These are phyloP conservation scores for Fusarium poae DNA, from an alignment of 2,329 filamentous ascomycete genomes.

Conservation along the genomic window DNA sequence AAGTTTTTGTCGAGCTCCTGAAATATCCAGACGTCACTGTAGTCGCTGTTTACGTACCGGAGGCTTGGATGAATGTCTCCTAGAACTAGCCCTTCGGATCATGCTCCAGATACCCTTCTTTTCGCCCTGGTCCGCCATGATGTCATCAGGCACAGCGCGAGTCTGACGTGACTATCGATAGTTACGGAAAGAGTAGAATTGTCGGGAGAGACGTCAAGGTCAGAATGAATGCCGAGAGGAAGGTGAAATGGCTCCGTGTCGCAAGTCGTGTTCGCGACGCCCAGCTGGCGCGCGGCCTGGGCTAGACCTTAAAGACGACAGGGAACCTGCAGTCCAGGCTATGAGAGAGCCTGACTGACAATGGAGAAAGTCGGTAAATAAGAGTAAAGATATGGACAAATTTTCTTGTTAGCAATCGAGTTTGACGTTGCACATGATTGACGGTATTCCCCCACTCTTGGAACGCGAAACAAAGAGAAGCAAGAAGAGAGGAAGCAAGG, in stretches of 20 bases:
- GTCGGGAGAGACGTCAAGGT: conserved; percentile 12
- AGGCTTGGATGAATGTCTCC: conserved; percentile 39
- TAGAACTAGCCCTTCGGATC: conserved; percentile 62
- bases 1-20: neutral
- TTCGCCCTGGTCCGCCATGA: conserved; percentile 53
- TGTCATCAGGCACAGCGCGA: conserved; percentile 40
- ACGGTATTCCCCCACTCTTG: conserved; percentile 14
- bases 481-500: neutral
- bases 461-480: conserved; percentile 5
- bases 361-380: conserved; percentile 10
- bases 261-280: conserved; percentile 36
- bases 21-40: conserved; percentile 1
- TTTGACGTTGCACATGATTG: conserved; percentile 40
- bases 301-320: conserved; percentile 25
- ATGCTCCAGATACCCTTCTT: conserved; percentile 64
- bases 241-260: conserved; percentile 14
- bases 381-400: conserved; percentile 12
- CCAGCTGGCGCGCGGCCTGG: conserved; percentile 26
- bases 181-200: conserved; percentile 2
- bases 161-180: conserved; percentile 30
- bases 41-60: conserved; percentile 36
- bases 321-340: conserved; percentile 3
- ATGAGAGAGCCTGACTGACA: conserved; percentile 8
- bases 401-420: conserved; percentile 31
- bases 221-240: neutral